phyloP scores from a whole-genome alignment of 495 filamentous ascomycete species.

The Lichenothelia convexa region DNA sequence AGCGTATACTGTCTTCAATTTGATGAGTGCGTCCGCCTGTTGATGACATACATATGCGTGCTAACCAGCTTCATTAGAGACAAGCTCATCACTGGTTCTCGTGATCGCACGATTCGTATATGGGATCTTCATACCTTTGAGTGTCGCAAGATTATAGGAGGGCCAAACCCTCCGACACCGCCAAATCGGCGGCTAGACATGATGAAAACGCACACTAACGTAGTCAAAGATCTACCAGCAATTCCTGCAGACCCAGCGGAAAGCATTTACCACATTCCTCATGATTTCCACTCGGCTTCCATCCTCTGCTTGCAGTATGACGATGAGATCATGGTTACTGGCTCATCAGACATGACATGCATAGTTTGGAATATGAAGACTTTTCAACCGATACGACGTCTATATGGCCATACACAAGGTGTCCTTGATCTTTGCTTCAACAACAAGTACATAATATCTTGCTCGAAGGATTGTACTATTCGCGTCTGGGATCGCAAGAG shows the following conservation, averaged over 20 bases:
- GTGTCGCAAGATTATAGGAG: conserved; percentile 64
- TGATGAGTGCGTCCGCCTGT: too few species aligned
- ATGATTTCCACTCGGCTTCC: conserved; percentile 56
- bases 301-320: conserved; percentile 94
- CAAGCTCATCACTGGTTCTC: conserved; percentile 92
- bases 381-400: conserved; percentile 60
- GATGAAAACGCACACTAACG: conserved; percentile 1
- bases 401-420: conserved; percentile 60
- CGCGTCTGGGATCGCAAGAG: conserved; percentile 83
- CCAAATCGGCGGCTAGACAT: too few species aligned
- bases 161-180: conserved; percentile 16
- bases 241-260: conserved; percentile 27
- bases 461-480: conserved; percentile 83
- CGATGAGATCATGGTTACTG: conserved; percentile 77
- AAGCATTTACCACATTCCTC: conserved; percentile 18
- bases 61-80: too few species aligned
- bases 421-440: conserved; percentile 90
- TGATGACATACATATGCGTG: too few species aligned
- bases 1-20: conserved; percentile 97
- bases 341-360: conserved; percentile 78
- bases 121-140: conserved; percentile 82
- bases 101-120: conserved; percentile 83
- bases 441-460: conserved; percentile 78
- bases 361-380: conserved; percentile 73
- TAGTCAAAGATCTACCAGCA: conserved; percentile 19